Evolutionary conservation across 306 rosid genomes (phyloP).

Genomic region (Albizia julibrissin): DNA sequence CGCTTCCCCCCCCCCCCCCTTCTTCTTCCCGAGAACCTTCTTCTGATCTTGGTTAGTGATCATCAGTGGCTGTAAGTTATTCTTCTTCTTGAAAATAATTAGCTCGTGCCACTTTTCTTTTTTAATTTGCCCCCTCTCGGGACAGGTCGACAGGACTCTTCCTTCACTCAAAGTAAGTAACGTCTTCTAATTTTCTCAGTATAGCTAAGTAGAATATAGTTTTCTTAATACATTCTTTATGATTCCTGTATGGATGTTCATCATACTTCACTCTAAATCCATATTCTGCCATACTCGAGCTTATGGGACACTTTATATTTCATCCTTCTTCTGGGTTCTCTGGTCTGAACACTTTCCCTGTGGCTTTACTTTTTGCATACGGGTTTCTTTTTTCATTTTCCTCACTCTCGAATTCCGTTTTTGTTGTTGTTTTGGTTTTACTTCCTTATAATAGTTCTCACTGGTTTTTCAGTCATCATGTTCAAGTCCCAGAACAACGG

Average conservation of each 20-base stretch:
- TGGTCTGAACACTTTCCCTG: neutral
- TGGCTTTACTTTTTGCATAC: slow-evolving; percentile 2
- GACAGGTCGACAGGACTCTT: neutral
- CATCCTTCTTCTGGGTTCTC: neutral
- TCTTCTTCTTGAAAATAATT: neutral
- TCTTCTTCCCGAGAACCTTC: neutral
- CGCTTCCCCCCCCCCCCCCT: neutral
- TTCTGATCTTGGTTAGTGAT: neutral
- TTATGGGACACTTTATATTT: neutral
- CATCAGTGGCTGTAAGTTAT: neutral
- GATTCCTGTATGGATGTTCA: slow-evolving; percentile 23
- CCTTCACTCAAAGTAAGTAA: neutral
- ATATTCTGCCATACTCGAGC: neutral
- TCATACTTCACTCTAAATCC: neutral
- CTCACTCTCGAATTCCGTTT: neutral
- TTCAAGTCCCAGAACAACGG: slow-evolving; percentile 15
- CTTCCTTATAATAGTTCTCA: neutral
- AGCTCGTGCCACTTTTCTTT: neutral
- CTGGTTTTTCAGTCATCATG: slow-evolving; percentile 17
- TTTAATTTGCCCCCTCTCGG: neutral
- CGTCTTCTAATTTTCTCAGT: neutral
- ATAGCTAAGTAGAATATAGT: neutral
- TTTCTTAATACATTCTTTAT: neutral
- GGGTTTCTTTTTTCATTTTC: neutral
- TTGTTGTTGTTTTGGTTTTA: neutral